A percentile compares a stretch with the other conserved stretches of the same genome.
Evolutionary conservation across 495 filamentous ascomycete species (phyloP).

Genomic region (Podospora didyma): DNA sequence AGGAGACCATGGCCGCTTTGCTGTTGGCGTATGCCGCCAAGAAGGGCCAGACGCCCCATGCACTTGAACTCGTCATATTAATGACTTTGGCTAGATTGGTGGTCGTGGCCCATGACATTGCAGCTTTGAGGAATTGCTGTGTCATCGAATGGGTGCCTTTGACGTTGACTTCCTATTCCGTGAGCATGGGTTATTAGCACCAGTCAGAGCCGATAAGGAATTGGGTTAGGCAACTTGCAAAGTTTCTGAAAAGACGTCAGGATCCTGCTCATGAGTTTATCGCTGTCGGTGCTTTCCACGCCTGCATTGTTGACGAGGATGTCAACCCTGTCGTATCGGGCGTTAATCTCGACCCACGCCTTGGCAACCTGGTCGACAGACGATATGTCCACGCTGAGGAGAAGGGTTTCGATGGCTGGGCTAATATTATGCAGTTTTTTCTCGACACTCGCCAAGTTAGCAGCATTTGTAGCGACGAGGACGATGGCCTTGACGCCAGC

Average conservation of each 20-base stretch:
- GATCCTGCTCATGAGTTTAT: conserved; percentile 33
- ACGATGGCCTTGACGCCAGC: conserved; percentile 44
- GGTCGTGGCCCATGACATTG: conserved; percentile 22
- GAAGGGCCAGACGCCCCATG: conserved; percentile 8
- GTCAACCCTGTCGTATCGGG: conserved; percentile 39
- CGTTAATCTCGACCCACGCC: conserved; percentile 26
- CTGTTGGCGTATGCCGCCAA: conserved; percentile 6
- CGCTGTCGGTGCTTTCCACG: conserved; percentile 18
- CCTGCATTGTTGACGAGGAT: conserved; percentile 56
- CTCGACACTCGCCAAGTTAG: conserved; percentile 31
- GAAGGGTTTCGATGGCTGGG: conserved; percentile 25
- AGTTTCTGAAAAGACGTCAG: conserved; percentile 40
- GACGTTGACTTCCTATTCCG: too few relatives aligned
- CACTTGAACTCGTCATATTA: background rate
- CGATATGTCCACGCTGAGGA: conserved; percentile 24
- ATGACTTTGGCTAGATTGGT: background rate
- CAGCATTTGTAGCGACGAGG: conserved; percentile 39
- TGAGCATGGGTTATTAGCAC: too few relatives aligned
- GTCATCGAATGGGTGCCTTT: too few relatives aligned
- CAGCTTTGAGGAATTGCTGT: too few relatives aligned
- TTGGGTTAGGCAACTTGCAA: conserved; percentile 20
- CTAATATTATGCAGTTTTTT: conserved; percentile 24
- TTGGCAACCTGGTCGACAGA: conserved; percentile 27
- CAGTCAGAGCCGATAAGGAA: too few relatives aligned
- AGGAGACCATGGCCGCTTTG: conserved; percentile 7